Conservation (phyloP, 1,284 basidiomycete genomes). For the Hymenochaete sp. region DNA sequence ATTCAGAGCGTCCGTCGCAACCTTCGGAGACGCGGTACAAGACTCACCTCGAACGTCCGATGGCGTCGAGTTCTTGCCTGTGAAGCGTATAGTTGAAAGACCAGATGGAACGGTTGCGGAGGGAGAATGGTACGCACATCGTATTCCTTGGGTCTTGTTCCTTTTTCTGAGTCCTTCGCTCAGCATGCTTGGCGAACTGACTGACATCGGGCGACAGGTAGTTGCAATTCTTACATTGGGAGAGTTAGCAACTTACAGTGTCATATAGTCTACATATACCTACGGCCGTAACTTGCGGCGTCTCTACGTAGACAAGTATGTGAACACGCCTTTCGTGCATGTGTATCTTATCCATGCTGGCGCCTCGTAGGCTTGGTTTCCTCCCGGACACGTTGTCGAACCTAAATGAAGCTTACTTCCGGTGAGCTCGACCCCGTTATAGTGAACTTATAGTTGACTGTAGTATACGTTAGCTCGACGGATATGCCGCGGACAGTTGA, state of each 20-base stretch:
- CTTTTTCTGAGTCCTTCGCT: background rate
- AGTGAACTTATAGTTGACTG: background rate
- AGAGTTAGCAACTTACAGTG: conserved; percentile 3
- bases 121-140: conserved; percentile 51
- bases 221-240: conserved; percentile 15
- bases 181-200: conserved; percentile 72
- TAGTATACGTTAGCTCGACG: conserved; percentile 37
- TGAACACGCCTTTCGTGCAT: too few relatives aligned
- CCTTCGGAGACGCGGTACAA: conserved; percentile 14
- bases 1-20: conserved; percentile 44
- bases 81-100: conserved; percentile 45
- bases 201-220: conserved; percentile 67
- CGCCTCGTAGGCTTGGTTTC: conserved; percentile 49
- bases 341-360: background rate
- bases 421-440: conserved; percentile 29
- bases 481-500: conserved; percentile 74
- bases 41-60: conserved; percentile 19
- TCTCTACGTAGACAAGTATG: conserved; percentile 65
- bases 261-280: conserved; percentile 54
- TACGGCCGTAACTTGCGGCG: conserved; percentile 54
- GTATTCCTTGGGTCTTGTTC: conserved; percentile 1
- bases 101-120: conserved; percentile 42
- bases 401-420: conserved; percentile 52
- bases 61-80: conserved; percentile 26
- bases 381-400: conserved; percentile 46